phyloP scores from a whole-genome alignment of 306 rosid species.

The Fragaria nilgerrensis region DNA sequence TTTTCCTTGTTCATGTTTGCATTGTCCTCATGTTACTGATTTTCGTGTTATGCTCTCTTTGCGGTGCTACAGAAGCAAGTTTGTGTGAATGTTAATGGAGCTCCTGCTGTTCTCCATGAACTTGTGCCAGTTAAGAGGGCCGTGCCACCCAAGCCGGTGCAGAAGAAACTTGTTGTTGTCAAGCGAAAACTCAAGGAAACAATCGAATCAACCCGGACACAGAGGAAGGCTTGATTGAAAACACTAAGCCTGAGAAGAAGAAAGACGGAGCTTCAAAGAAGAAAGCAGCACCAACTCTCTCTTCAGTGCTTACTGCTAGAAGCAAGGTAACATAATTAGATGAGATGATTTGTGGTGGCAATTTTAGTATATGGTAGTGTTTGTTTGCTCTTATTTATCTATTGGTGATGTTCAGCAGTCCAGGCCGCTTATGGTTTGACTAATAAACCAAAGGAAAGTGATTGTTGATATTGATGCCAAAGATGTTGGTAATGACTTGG shows the following conservation, averaged over 20 bases:
- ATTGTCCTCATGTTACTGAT: not conserved
- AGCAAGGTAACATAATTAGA: constrained; percentile 56
- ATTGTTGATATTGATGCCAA: constrained; percentile 67
- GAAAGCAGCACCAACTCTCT: constrained; percentile 52
- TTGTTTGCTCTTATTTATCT: not conserved
- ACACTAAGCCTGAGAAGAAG: constrained; percentile 34
- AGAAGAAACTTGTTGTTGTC: constrained; percentile 32
- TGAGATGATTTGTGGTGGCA: not conserved
- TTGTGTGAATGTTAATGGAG: constrained; percentile 48
- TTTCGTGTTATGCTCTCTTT: not conserved
- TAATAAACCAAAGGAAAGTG: constrained; percentile 59
- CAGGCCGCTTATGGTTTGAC: constrained; percentile 79
- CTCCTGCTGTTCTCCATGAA: constrained; percentile 33
- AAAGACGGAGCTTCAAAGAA: constrained; percentile 53
- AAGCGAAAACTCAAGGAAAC: constrained; percentile 49
- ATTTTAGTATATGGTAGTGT: not conserved
- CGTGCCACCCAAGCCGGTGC: constrained; percentile 43
- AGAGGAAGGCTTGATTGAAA: constrained; percentile 4
- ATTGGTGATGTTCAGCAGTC: not conserved
- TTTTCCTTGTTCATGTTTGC: not conserved
- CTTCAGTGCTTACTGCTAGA: constrained; percentile 75
- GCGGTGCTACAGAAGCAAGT: constrained; percentile 47
- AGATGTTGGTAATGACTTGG: constrained; percentile 63
- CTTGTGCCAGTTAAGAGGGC: constrained; percentile 39
- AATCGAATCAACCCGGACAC: constrained; percentile 44